Evolutionary conservation across 495 filamentous ascomycete species (phyloP).

Genomic region (Ramalina intermedia): DNA sequence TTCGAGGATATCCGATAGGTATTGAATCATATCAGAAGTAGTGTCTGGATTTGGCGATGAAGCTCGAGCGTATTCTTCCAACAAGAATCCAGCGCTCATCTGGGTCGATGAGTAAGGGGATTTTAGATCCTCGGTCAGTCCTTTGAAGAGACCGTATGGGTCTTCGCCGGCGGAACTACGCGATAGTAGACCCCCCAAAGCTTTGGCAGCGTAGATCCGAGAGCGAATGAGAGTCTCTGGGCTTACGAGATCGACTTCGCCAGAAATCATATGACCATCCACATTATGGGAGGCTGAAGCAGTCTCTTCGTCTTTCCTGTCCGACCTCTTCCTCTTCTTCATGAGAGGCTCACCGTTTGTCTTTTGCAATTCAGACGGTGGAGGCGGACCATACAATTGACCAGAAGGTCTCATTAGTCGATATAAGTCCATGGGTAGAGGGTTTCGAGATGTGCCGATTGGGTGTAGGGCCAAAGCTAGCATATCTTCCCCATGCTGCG

Average conservation of each 20-base stretch:
- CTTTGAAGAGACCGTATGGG: slow-evolving; percentile 21
- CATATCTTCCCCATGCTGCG: slow-evolving; percentile 56
- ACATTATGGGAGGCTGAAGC: slow-evolving; percentile 69
- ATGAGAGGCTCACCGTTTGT: slow-evolving; percentile 30
- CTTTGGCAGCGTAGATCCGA: slow-evolving; percentile 69
- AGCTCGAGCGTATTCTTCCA: slow-evolving; percentile 67
- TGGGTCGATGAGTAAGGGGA: slow-evolving; percentile 73
- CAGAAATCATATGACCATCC: slow-evolving; percentile 94
- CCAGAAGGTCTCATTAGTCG: slow-evolving; percentile 94
- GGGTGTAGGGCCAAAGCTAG: slow-evolving; percentile 72
- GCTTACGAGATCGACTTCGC: slow-evolving; percentile 88
- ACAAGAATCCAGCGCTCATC: slow-evolving; percentile 63
- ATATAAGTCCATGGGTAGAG: slow-evolving; percentile 74
- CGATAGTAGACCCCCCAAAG: slow-evolving; percentile 63
- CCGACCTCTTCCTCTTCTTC: slow-evolving; percentile 69
- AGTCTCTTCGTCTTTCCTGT: slow-evolving; percentile 52
- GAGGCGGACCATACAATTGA: slow-evolving; percentile 48
- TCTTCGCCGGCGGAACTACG: slow-evolving; percentile 26
- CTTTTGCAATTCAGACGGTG: slow-evolving; percentile 32
- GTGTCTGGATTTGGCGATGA: slow-evolving; percentile 16
- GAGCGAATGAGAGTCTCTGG: slow-evolving; percentile 76
- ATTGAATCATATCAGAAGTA: slow-evolving; percentile 31
- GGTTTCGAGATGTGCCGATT: slow-evolving; percentile 78
- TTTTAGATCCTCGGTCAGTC: slow-evolving; percentile 25
- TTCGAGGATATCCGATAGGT: slow-evolving; percentile 61